phyloP scores from a whole-genome alignment of 2,329 filamentous ascomycete species.

The Dothistroma pini region DNA sequence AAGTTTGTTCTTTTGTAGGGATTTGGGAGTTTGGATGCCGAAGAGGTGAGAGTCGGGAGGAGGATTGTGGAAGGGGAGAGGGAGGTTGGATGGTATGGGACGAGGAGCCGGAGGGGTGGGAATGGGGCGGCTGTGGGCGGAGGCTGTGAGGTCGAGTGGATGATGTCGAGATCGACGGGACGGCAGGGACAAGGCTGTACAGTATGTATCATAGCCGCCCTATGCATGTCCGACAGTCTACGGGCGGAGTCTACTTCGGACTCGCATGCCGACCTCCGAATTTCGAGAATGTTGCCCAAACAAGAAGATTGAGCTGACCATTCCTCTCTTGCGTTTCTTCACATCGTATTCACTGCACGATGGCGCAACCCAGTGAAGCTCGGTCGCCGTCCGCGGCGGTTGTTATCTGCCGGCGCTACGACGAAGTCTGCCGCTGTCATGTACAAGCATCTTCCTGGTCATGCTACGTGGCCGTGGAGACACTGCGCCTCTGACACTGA shows the following conservation, averaged over 20 bases:
- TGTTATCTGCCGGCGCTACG: neutral
- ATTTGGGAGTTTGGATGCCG: constrained; percentile 26
- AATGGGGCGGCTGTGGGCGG: too few species aligned
- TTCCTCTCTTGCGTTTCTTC: neutral
- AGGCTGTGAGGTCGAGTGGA: too few species aligned
- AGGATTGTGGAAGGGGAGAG: neutral
- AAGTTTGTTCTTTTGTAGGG: constrained; percentile 30
- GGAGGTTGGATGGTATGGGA: neutral
- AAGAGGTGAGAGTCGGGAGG: constrained; percentile 13
- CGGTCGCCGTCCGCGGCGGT: neutral
- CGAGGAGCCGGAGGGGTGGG: neutral
- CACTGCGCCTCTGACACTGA: neutral
- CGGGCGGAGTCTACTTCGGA: too few species aligned
- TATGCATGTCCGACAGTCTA: too few species aligned
- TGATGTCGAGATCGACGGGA: too few species aligned
- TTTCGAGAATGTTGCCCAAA: too few species aligned
- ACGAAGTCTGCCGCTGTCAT: neutral
- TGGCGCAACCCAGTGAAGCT: neutral
- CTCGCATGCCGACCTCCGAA: too few species aligned
- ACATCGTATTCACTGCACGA: too few species aligned
- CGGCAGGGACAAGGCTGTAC: too few species aligned
- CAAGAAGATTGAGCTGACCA: too few species aligned
- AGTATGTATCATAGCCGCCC: too few species aligned
- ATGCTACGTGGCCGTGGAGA: neutral
- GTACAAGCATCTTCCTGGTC: neutral